phyloP scores from a whole-genome alignment of 78 protist genomes.

The Chrysochromulina tobinii region DNA sequence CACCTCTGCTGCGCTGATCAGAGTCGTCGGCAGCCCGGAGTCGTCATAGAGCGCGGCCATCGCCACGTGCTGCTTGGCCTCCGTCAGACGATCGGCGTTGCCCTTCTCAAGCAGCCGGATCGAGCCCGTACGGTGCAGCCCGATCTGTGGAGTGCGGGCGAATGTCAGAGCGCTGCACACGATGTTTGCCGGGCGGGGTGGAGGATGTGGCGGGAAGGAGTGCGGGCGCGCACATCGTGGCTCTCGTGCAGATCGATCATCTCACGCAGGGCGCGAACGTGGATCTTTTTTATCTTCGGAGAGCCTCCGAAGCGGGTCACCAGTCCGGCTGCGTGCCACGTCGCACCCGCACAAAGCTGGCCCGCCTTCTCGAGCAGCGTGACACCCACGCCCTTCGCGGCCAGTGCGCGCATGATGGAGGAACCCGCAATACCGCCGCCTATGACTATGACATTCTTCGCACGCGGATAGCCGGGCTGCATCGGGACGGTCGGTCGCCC shows the following conservation, averaged over 20 bases:
- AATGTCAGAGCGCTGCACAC: too few relatives aligned
- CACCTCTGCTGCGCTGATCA: background rate
- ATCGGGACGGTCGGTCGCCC: too few relatives aligned
- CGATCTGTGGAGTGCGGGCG: background rate
- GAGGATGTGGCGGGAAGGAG: too few relatives aligned
- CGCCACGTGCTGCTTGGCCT: conserved; percentile 28
- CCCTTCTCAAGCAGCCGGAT: conserved; percentile 17
- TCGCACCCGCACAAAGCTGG: conserved; percentile 16
- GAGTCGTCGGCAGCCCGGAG: background rate
- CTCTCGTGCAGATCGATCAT: background rate
- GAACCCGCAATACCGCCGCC: conserved; percentile 15
- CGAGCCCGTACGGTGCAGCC: conserved; percentile 18
- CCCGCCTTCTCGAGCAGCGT: background rate
- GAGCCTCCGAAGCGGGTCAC: conserved; percentile 36
- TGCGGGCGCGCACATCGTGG: background rate
- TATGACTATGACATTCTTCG: background rate
- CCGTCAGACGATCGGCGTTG: background rate
- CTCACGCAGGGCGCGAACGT: background rate
- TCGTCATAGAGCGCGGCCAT: background rate
- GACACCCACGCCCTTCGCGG: background rate
- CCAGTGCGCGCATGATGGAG: background rate
- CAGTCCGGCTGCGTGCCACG: conserved; percentile 40
- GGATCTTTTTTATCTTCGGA: conserved; percentile 16
- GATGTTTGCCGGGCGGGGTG: too few relatives aligned
- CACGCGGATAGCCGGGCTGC: too few relatives aligned